These are phyloP conservation scores for Rhodotorula diobovata DNA, from an alignment of 768 basidiomycete genomes.

Conservation along the genomic window DNA sequence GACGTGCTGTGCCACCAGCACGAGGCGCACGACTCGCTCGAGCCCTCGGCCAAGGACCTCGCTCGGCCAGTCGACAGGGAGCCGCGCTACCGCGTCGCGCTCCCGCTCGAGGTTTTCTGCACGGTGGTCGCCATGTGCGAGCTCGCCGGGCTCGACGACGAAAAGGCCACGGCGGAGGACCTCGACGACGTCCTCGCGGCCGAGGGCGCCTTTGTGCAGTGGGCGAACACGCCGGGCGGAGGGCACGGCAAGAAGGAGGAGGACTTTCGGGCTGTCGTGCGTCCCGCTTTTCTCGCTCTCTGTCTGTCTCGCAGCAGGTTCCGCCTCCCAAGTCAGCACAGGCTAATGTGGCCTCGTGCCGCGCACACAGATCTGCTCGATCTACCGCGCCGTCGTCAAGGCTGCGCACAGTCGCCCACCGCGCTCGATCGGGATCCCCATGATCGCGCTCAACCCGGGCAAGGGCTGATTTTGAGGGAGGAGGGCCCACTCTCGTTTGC, in stretches of 20 bases:
- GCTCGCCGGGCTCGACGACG: background rate
- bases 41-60: background rate
- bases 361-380: conserved; percentile 1
- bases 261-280: background rate
- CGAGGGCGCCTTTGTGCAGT: background rate
- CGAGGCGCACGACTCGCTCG: background rate
- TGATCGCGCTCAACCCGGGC: background rate
- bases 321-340: too few species aligned
- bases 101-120: conserved; percentile 11
- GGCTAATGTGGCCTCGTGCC: too few species aligned
- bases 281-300: background rate
- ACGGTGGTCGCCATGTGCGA: conserved; percentile 9
- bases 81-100: background rate
- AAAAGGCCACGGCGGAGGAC: background rate
- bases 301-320: background rate
- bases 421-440: background rate
- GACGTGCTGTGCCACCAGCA: conserved; percentile 19
- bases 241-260: background rate
- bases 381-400: conserved; percentile 2
- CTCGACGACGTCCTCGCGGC: background rate
- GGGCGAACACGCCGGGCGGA: background rate
- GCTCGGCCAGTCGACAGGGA: background rate
- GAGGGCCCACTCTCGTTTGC: background rate
- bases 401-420: background rate
- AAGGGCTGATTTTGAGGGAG: background rate